Evolutionary conservation across 2,329 filamentous ascomycete species (phyloP).

Genomic region (Leptographium galeiforme): DNA sequence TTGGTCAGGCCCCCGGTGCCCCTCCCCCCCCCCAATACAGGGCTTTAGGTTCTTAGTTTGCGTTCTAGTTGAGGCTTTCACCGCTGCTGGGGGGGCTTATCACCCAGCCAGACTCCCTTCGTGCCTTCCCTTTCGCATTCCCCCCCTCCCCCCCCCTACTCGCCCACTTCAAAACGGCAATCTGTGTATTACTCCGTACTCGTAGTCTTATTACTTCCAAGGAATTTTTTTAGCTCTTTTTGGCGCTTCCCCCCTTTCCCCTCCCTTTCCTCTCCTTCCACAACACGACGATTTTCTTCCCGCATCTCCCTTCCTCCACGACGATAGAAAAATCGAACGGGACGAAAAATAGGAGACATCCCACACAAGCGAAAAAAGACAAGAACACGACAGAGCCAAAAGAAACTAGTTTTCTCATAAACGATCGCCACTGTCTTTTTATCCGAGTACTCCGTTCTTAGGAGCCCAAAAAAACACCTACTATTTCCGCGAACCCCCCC

Average conservation of each 20-base stretch:
- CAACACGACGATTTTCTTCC: not conserved
- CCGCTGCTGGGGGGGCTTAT: not conserved
- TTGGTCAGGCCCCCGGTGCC: no score
- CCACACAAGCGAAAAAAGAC: not conserved
- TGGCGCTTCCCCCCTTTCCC: not conserved
- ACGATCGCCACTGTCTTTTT: no score
- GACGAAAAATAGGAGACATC: not conserved
- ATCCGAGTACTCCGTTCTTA: no score
- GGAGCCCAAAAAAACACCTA: no score
- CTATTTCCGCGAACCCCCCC: no score
- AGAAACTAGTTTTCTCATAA: not conserved
- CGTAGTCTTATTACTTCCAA: not conserved
- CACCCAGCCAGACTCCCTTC: not conserved
- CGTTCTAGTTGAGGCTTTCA: no score
- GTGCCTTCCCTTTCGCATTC: slow-evolving; percentile 1
- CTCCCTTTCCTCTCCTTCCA: not conserved
- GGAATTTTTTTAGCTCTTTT: slow-evolving; percentile 1
- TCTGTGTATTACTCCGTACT: not conserved
- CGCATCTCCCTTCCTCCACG: not conserved
- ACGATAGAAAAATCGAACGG: not conserved
- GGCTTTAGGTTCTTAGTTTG: no score
- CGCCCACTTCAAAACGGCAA: not conserved
- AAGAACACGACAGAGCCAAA: not conserved
- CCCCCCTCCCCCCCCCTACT: not conserved
- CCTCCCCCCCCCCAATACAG: no score